Conservation (phyloP, 106 monocot genomes). For the Dendrobium officinale region DNA sequence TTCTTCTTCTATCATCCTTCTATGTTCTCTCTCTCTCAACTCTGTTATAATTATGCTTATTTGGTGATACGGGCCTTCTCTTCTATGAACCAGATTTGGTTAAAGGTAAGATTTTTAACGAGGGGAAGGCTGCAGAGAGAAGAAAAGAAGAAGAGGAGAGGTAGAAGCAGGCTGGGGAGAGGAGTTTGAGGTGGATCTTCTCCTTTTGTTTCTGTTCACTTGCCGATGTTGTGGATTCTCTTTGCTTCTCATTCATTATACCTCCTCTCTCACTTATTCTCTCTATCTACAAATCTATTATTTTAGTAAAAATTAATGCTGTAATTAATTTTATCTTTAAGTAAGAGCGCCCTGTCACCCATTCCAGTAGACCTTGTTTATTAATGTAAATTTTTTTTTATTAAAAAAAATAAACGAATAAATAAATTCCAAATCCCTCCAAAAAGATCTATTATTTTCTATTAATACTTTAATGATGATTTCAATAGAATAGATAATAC, state of each 20-base stretch:
- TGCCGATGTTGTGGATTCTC: background rate
- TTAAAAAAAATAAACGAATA: too few species aligned
- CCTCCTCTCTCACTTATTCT: background rate
- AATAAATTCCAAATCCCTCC: too few species aligned
- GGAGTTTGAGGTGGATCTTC: constrained; percentile 11
- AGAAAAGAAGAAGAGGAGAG: background rate
- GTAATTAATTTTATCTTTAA: too few species aligned
- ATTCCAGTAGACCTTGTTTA: too few species aligned
- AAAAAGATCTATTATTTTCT: too few species aligned
- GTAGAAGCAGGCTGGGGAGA: background rate
- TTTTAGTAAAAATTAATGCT: too few species aligned
- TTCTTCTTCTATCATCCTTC: constrained; percentile 15
- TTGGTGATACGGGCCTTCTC: background rate
- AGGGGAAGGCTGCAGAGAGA: background rate
- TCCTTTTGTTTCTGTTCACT: background rate
- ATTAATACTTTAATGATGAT: too few species aligned
- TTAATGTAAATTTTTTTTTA: too few species aligned
- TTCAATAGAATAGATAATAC: too few species aligned
- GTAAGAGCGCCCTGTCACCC: too few species aligned
- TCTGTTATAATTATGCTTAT: background rate
- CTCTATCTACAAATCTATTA: background rate
- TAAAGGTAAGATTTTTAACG: background rate
- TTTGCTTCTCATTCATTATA: background rate
- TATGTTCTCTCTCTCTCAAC: background rate
- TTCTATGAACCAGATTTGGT: background rate